Percentiles rank a stretch among this genome's conserved stretches.
phyloP scores from a whole-genome alignment of 164 flowering plant genomes.

The Cinnamomum micranthum region DNA sequence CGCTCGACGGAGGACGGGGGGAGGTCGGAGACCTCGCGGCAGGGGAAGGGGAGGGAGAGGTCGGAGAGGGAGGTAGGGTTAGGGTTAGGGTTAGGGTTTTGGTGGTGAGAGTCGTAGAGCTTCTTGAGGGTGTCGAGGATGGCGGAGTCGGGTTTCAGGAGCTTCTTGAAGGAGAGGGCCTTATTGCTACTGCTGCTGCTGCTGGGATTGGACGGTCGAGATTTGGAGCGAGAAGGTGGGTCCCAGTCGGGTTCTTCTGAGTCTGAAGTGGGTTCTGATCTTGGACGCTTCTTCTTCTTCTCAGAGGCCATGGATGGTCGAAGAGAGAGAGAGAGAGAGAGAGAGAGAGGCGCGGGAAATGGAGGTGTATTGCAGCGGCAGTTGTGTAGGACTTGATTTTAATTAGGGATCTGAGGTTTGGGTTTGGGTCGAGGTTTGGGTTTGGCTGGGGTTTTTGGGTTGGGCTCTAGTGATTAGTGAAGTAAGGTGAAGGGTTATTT shows the following conservation, averaged over 20 bases:
- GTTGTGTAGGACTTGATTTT: accelerated
- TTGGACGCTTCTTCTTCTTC: constrained; percentile 10
- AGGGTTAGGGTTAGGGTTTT: constrained; percentile 30
- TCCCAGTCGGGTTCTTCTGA: not conserved
- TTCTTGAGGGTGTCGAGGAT: constrained; percentile 43
- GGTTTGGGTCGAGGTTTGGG: too few species aligned
- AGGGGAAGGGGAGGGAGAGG: constrained; percentile 60
- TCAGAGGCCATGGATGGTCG: constrained; percentile 3
- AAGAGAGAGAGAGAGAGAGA: not conserved
- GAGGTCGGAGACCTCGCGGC: constrained; percentile 88
- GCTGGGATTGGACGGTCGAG: not conserved
- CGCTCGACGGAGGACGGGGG: constrained; percentile 65
- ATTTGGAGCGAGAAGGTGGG: constrained; percentile 4
- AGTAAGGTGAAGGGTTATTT: too few species aligned
- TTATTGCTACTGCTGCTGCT: not conserved
- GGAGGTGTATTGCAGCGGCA: not conserved
- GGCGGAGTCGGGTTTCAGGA: constrained; percentile 51
- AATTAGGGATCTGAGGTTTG: too few species aligned
- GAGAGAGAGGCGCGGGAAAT: not conserved
- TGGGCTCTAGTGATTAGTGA: too few species aligned
- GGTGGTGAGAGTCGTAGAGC: constrained; percentile 15
- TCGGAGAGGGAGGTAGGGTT: constrained; percentile 63
- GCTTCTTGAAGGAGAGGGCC: constrained; percentile 51
- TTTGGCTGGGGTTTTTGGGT: too few species aligned
- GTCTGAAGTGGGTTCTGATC: constrained; percentile 1